Conservation (phyloP, 2,329 filamentous ascomycete genomes). For the Biscogniauxia mediterranea region DNA sequence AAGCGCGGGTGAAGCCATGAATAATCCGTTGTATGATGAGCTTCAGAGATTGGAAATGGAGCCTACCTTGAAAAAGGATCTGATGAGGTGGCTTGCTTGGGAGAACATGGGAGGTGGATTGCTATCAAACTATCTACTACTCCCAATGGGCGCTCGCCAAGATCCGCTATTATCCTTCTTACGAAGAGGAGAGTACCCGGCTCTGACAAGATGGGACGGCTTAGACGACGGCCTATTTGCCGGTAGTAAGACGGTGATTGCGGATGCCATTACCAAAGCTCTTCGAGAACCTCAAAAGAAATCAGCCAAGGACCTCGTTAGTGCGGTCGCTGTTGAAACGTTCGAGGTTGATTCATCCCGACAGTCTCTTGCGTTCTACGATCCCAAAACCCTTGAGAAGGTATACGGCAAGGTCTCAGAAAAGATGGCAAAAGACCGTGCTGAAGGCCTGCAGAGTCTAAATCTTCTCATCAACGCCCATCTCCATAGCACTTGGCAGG, state of each 20-base stretch:
- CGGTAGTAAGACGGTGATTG: constrained; percentile 64
- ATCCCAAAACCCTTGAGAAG: constrained; percentile 55
- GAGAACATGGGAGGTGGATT: constrained; percentile 84
- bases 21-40: constrained; percentile 74
- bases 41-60: constrained; percentile 64
- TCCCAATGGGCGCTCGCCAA: constrained; percentile 79
- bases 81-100: constrained; percentile 91
- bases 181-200: constrained; percentile 71
- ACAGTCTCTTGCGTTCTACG: constrained; percentile 76
- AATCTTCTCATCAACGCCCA: constrained; percentile 79
- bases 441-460: constrained; percentile 63
- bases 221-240: constrained; percentile 71
- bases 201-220: constrained; percentile 70
- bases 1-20: constrained; percentile 74
- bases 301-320: constrained; percentile 60
- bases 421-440: constrained; percentile 54
- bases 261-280: constrained; percentile 59
- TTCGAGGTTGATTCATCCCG: constrained; percentile 66
- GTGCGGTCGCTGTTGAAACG: constrained; percentile 55
- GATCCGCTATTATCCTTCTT: constrained; percentile 71
- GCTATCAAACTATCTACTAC: constrained; percentile 72
- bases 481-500: constrained; percentile 82
- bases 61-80: constrained; percentile 61
- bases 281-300: constrained; percentile 56
- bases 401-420: constrained; percentile 68